Evolutionary conservation across 768 basidiomycete species (phyloP).

Genomic region (Fistulinella prunicolor): DNA sequence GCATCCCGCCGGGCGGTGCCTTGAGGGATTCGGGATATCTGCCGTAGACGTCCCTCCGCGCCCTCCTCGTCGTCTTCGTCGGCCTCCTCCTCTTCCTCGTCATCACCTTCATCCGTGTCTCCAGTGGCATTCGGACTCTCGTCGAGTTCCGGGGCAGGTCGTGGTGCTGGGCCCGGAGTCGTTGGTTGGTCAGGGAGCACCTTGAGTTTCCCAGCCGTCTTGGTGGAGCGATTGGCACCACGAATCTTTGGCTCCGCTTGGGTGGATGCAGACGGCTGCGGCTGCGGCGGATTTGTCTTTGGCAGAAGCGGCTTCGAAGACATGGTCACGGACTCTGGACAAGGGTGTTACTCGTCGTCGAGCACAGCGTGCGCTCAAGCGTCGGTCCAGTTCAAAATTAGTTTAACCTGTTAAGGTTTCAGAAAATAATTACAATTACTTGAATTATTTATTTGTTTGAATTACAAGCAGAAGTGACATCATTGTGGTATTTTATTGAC

Average conservation of each 20-base stretch:
- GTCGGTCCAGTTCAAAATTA: slow-evolving; percentile 15
- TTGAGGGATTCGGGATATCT: slow-evolving; percentile 90
- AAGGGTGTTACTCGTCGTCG: slow-evolving; percentile 15
- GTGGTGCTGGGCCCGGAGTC: slow-evolving; percentile 34
- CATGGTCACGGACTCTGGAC: slow-evolving; percentile 17
- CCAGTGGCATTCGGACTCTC: slow-evolving; percentile 50
- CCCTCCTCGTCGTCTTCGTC: slow-evolving; percentile 51
- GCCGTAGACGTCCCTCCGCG: slow-evolving; percentile 56
- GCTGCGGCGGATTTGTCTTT: slow-evolving; percentile 23
- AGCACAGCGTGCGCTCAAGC: slow-evolving; percentile 1
- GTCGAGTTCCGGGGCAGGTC: slow-evolving; percentile 25
- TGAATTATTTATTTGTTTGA: too few species aligned
- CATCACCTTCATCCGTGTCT: slow-evolving; percentile 72
- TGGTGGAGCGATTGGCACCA: slow-evolving; percentile 76
- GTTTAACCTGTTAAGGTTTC: not conserved
- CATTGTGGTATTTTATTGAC: not conserved
- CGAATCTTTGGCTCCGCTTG: slow-evolving; percentile 52
- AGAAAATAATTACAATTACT: slow-evolving; percentile 11
- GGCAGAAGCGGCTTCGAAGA: slow-evolving; percentile 32
- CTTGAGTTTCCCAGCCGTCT: slow-evolving; percentile 82
- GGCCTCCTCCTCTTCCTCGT: slow-evolving; percentile 53
- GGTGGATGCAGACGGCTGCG: slow-evolving; percentile 7
- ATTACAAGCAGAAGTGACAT: slow-evolving; percentile 10
- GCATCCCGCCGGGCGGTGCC: slow-evolving; percentile 93
- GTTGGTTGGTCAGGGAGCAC: slow-evolving; percentile 86